Base-by-base conservation (phyloP, 331 rosid species). In the Acacia pycnantha region DNA sequence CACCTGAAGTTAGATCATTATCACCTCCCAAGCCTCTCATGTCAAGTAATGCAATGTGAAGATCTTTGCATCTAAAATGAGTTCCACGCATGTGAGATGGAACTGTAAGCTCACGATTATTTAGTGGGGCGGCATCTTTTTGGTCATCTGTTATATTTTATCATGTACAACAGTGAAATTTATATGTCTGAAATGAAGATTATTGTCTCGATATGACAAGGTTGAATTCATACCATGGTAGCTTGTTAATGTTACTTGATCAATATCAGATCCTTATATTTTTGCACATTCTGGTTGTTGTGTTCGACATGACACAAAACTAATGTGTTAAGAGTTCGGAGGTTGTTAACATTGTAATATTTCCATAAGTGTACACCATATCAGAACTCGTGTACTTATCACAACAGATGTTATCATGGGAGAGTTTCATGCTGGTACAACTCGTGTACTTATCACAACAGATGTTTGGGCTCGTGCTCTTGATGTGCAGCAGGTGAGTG, bases 381-480 rank as follows among this genome's bases (percentile, higher is more conserved):
- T n/a, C n/a, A n/a, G n/a, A n/a, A n/a, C n/a, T n/a, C n/a, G n/a
- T n/a, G n/a, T n/a, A n/a, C n/a, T n/a, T n/a, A n/a, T n/a, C n/a
- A n/a, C n/a, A n/a, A n/a, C n/a, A 88, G 99, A 95, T 79, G 98
- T 97, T 62, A 95, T 95, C 75, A 95, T 95, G 99, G 89, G 84
- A 24, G 98, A 95, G 90, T 95, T 95, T 33, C 93, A 97, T 51
- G 75, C 90, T 79, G 99, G 98, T 64, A 86, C 91, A 74, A 95
- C 99, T 61, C 97, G 99, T 27, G 99, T 95, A 21, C 92, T 95
- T 69, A 95, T 95, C 53, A 95, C 99, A 47, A 95, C 99, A 19
- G 99, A 95, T 89, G 98, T 95, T 77, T 95, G 99, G 99, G 99
- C 99, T 14, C 91, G 99, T 62, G 99, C 98, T 29, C 90, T 95